Conservation (phyloP, 2,329 filamentous ascomycete genomes). For the Pseudofabraea citricarpa region DNA sequence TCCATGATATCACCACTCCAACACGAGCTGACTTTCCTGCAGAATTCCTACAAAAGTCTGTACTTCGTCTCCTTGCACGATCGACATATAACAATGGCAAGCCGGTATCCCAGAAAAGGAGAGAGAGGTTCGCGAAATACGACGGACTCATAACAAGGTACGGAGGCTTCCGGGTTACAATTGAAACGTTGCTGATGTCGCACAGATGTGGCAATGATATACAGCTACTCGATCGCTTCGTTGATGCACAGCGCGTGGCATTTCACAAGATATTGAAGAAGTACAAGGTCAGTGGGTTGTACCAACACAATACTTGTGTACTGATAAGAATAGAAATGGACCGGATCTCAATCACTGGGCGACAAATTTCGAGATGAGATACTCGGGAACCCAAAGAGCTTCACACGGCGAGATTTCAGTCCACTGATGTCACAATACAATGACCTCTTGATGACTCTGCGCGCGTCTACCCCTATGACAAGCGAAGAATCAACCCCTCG, state of each 20-base stretch:
- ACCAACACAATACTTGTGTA: neutral
- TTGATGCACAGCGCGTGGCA: conserved; percentile 67
- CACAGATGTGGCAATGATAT: conserved; percentile 65
- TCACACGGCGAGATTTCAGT: conserved; percentile 62
- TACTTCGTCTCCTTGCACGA: conserved; percentile 20
- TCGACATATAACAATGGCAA: conserved; percentile 17
- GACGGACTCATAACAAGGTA: conserved; percentile 25
- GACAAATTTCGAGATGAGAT: conserved; percentile 63
- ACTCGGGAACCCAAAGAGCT: conserved; percentile 62
- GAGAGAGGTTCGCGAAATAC: conserved; percentile 24
- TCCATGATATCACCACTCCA: neutral
- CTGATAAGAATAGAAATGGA: conserved; percentile 66
- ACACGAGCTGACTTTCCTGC: too few relatives aligned
- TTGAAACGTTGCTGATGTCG: conserved; percentile 6
- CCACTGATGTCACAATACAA: conserved; percentile 46
- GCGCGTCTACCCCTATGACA: conserved; percentile 30
- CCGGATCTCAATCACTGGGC: conserved; percentile 61
- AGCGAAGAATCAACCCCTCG: conserved; percentile 15
- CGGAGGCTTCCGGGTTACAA: neutral
- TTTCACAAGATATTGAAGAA: conserved; percentile 85
- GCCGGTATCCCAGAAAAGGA: conserved; percentile 19
- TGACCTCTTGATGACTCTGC: conserved; percentile 43
- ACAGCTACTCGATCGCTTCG: conserved; percentile 64
- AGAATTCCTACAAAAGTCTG: conserved; percentile 20
- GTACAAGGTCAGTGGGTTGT: conserved; percentile 53